A percentile compares a stretch with the other conserved stretches of the same genome.
These are phyloP conservation scores for Populus euphratica DNA, from an alignment of 345 rosid genomes.

Conservation along the genomic window DNA sequence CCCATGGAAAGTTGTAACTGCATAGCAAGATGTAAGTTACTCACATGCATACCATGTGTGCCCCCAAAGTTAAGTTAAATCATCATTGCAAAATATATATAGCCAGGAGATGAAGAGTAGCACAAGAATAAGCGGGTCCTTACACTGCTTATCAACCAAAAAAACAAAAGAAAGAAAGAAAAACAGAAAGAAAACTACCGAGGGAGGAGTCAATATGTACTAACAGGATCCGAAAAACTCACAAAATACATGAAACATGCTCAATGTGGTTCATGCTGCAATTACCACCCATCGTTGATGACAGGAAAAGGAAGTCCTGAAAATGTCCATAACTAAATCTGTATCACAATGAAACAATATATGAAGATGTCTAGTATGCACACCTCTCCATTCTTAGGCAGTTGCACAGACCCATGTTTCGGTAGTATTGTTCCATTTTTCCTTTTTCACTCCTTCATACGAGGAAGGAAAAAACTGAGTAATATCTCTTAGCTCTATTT, in stretches of 20 bases:
- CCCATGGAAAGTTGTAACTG: constrained; percentile 93
- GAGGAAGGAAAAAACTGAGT: not conserved
- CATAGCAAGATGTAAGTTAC: constrained; percentile 14
- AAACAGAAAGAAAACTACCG: not conserved
- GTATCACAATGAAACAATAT: not conserved
- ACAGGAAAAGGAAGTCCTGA: not conserved
- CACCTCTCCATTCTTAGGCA: not conserved
- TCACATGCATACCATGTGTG: not conserved
- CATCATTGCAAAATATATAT: not conserved
- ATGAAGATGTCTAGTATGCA: not conserved
- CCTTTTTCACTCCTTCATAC: not conserved
- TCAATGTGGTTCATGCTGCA: not conserved
- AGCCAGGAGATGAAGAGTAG: constrained; percentile 1
- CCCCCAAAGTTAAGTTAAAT: not conserved
- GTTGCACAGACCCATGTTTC: not conserved
- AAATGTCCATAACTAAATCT: not conserved
- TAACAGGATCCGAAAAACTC: not conserved
- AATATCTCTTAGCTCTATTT: not conserved
- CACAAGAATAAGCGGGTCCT: not conserved
- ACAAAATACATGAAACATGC: not conserved
- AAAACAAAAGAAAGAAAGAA: not conserved
- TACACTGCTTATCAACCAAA: not conserved
- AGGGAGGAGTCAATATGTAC: not conserved
- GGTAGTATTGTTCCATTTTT: not conserved
- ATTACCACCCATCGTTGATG: not conserved